Evolutionary conservation across 208 protist species (phyloP).

Genomic region (Trichomonas tenax): DNA sequence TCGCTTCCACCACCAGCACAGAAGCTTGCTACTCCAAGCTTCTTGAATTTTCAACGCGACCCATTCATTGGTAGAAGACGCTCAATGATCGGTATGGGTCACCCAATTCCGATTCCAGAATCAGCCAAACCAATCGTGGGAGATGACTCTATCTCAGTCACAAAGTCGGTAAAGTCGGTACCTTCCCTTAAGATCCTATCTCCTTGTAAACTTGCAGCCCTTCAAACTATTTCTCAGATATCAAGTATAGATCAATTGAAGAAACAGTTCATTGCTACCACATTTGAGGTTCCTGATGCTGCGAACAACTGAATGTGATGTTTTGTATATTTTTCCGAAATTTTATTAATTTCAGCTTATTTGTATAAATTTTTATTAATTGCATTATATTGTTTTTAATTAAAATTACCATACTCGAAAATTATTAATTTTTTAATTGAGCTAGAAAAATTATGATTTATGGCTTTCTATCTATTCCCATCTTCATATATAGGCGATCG

Average conservation of each 20-base stretch:
- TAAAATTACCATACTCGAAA: no score
- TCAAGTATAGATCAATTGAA: neutral
- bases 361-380: no score
- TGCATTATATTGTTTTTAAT: no score
- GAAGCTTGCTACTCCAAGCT: neutral
- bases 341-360: no score
- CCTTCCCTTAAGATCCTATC: neutral
- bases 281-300: neutral
- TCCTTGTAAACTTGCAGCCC: neutral
- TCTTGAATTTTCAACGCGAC: neutral
- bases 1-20: neutral
- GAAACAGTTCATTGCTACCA: neutral
- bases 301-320: neutral
- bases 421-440: no score
- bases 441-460: no score
- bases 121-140: neutral
- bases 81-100: neutral
- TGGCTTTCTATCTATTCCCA: no score
- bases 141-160: neutral
- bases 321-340: no score
- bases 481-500: no score
- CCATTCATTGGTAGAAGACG: neutral
- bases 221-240: neutral
- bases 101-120: neutral
- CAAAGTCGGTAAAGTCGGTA: neutral